phyloP scores from a whole-genome alignment of 108 stramenopile species.

The Fragilaria radians region DNA sequence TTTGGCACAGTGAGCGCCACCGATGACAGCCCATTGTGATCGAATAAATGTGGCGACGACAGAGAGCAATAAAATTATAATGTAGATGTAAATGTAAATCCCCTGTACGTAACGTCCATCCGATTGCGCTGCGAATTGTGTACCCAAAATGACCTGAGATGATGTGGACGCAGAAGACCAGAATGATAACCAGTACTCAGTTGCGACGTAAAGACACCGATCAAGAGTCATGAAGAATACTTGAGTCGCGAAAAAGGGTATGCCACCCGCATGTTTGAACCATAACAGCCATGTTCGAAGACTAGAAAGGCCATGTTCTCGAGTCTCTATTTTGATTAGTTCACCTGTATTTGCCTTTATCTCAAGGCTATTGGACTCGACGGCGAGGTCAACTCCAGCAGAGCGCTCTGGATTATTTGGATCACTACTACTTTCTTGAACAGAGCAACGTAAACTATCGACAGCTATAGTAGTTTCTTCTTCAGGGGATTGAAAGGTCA shows the following conservation, averaged over 20 bases:
- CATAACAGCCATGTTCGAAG: conserved; percentile 68
- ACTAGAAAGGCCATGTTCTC: conserved; percentile 71
- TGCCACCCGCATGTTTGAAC: conserved; percentile 76
- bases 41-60: conserved; percentile 43
- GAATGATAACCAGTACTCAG: conserved; percentile 76
- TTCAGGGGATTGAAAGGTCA: conserved; percentile 31
- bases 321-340: conserved; percentile 63
- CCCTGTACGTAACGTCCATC: conserved; percentile 60
- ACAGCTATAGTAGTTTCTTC: conserved; percentile 49
- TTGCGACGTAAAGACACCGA: conserved; percentile 31
- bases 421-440: conserved; percentile 48
- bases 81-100: conserved; percentile 50
- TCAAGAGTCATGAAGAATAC: conserved; percentile 58
- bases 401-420: conserved; percentile 5
- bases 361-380: neutral
- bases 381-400: neutral
- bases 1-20: conserved; percentile 10
- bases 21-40: conserved; percentile 11
- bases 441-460: conserved; percentile 58
- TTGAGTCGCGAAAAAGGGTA: conserved; percentile 33
- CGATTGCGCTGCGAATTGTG: conserved; percentile 48
- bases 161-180: conserved; percentile 59
- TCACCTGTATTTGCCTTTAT: conserved; percentile 10
- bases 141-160: conserved; percentile 41
- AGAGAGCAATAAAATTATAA: conserved; percentile 40